Evolutionary conservation across 495 filamentous ascomycete genomes (phyloP).

Genomic region (Hamigera avellanea): DNA sequence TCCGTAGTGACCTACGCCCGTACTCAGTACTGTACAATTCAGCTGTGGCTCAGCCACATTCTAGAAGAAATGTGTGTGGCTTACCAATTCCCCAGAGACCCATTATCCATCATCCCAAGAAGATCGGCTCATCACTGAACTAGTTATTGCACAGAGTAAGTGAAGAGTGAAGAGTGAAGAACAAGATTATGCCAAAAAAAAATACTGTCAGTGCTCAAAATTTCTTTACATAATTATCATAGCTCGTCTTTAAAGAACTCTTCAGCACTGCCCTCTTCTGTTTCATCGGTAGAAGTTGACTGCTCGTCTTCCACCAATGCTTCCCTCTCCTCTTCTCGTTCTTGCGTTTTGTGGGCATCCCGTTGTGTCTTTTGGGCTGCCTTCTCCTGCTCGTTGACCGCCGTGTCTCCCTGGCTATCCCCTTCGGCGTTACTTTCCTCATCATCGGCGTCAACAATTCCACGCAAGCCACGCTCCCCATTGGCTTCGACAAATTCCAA

Average conservation of each 20-base stretch:
- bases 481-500: conserved; percentile 34
- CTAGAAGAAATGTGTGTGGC: too few species aligned
- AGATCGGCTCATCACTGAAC: too few species aligned
- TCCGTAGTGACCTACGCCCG: too few species aligned
- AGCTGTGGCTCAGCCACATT: too few species aligned
- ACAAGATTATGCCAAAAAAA: not conserved
- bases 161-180: too few species aligned
- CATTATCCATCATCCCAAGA: too few species aligned
- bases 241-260: conserved; percentile 47
- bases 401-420: conserved; percentile 11
- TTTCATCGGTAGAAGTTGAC: conserved; percentile 6
- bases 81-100: too few species aligned
- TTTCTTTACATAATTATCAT: conserved; percentile 10
- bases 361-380: conserved; percentile 14
- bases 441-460: conserved; percentile 25
- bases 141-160: too few species aligned
- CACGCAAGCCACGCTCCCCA: conserved; percentile 39
- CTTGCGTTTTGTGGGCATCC: conserved; percentile 22
- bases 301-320: conserved; percentile 1
- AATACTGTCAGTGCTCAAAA: conserved; percentile 1
- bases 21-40: too few species aligned
- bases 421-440: conserved; percentile 11
- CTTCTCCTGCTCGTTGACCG: conserved; percentile 16
- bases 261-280: conserved; percentile 29
- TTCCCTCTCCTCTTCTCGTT: not conserved